These are phyloP conservation scores for Cyberlindnera mycetangii DNA, from an alignment of 805 yeast species.

Conservation along the genomic window DNA sequence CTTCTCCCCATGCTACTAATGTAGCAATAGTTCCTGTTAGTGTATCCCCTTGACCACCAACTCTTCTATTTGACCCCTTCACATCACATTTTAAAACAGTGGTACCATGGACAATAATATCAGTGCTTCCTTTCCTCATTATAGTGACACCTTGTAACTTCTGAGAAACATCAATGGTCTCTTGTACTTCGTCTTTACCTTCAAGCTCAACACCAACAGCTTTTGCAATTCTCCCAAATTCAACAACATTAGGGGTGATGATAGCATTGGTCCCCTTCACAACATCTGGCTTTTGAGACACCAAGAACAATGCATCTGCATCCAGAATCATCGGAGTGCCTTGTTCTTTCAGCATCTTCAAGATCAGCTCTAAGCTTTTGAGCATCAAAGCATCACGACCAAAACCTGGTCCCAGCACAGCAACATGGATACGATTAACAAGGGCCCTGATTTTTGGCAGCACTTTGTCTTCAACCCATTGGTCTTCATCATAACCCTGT, in stretches of 20 bases:
- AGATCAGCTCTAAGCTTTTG: slow-evolving; percentile 51
- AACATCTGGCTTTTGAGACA: slow-evolving; percentile 55
- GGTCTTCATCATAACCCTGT: slow-evolving; percentile 12
- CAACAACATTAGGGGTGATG: slow-evolving; percentile 87
- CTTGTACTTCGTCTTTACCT: slow-evolving; percentile 8
- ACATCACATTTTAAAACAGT: slow-evolving; percentile 40
- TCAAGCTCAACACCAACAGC: slow-evolving; percentile 36
- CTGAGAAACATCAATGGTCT: slow-evolving; percentile 42
- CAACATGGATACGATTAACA: slow-evolving; percentile 68
- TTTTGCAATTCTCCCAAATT: slow-evolving; percentile 67
- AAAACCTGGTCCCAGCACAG: slow-evolving; percentile 91
- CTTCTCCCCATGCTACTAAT: slow-evolving; percentile 73
- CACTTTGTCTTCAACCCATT: slow-evolving; percentile 41
- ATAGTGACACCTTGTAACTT: slow-evolving; percentile 55
- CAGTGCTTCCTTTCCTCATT: slow-evolving; percentile 71
- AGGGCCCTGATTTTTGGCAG: slow-evolving; percentile 54
- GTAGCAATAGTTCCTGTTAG: slow-evolving; percentile 84
- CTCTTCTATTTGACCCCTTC: slow-evolving; percentile 72
- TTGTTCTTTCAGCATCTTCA: slow-evolving; percentile 50
- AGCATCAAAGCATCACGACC: slow-evolving; percentile 79
- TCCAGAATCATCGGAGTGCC: slow-evolving; percentile 77
- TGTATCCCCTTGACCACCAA: slow-evolving; percentile 97
- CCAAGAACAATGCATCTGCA: slow-evolving; percentile 80
- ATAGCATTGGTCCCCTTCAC: slow-evolving; percentile 57
- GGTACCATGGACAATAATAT: slow-evolving; percentile 55